Conservation (phyloP, 352 stramenopile species). For the Thalassiosira hispida region DNA sequence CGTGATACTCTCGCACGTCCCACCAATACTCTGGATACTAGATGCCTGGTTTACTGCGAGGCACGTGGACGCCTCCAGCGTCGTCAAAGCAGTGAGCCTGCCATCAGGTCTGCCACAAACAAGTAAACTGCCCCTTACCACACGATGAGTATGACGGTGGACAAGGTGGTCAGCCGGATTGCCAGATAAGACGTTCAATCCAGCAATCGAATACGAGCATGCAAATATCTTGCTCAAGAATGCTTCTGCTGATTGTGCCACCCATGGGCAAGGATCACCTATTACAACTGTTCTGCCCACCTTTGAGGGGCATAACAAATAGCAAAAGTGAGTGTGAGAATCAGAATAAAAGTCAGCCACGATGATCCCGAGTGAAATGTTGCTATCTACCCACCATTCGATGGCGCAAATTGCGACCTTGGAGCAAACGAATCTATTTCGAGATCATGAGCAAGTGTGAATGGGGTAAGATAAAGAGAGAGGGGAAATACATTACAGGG, state of each 20-base stretch:
- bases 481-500: too few relatives aligned
- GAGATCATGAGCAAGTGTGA: neutral
- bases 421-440: conserved; percentile 56
- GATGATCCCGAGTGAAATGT: too few relatives aligned
- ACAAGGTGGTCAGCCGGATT: conserved; percentile 85
- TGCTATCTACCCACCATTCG: conserved; percentile 82
- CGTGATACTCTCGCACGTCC: conserved; percentile 82
- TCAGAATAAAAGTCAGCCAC: too few relatives aligned
- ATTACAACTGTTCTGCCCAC: conserved; percentile 79
- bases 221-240: conserved; percentile 81
- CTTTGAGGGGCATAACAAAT: conserved; percentile 78
- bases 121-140: conserved; percentile 73
- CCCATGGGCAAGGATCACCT: conserved; percentile 77
- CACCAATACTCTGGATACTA: conserved; percentile 79
- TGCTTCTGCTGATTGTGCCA: conserved; percentile 64
- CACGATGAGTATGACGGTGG: conserved; percentile 75
- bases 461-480: neutral
- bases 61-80: conserved; percentile 73
- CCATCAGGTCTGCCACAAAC: conserved; percentile 81
- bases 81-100: conserved; percentile 71
- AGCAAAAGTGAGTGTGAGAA: too few relatives aligned
- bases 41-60: conserved; percentile 81
- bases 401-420: conserved; percentile 74
- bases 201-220: conserved; percentile 78
- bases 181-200: conserved; percentile 73